Evolutionary conservation across 2,329 filamentous ascomycete species (phyloP), one percentile per base, ranked within the genome.

Genomic region (Phaeophleospora eucalypticola): DNA sequence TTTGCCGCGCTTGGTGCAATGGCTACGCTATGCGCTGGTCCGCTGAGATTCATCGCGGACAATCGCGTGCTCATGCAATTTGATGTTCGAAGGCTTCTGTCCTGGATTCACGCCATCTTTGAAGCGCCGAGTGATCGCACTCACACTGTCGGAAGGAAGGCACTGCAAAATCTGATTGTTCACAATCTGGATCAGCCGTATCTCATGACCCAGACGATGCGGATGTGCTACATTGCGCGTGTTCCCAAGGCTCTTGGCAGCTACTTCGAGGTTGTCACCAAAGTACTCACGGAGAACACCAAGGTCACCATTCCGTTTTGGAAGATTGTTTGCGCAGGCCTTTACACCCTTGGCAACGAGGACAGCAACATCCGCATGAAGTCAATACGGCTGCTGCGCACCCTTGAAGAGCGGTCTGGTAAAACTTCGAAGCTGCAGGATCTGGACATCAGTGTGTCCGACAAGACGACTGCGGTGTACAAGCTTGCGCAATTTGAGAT

Each of bases 401-500:
- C 82, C 0, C 73, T 97, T 1, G 93, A 97, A 67, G 60, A 62
- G 49, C 81, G 88, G 18, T 87, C 93, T 55, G 81, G 84, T 54
- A 86, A 87, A 56, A 93, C 82, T 54, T 95, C 91, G 1, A 94
- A 94, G 63, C 82, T 98, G 4, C 89, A 95, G 64, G 93, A 98
- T 65, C 94, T 96, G 49, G 93, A 98, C 61, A 97, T 98, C 60
- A 96, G 90, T 65, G 93, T 98, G 48, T 94, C 91, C 0, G 94
- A 98, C 70, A 97, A 96, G 70, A 98, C 94, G 0, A 95, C 95
- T 56, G 90, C 91, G 0, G 91, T 98, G 2, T 98, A 97, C 70
- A 98, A 98, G 70, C 76, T 94, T 36, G 93, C 94, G 0, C 93
- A 98, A 63, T 97, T 96, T 56, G 91, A 97, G 64, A 94, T 95